A percentile compares a stretch with the other conserved stretches of the same genome.
These are phyloP conservation scores for Cupressus sempervirens DNA, from an alignment of 75 land plant genomes.

Conservation along the genomic window DNA sequence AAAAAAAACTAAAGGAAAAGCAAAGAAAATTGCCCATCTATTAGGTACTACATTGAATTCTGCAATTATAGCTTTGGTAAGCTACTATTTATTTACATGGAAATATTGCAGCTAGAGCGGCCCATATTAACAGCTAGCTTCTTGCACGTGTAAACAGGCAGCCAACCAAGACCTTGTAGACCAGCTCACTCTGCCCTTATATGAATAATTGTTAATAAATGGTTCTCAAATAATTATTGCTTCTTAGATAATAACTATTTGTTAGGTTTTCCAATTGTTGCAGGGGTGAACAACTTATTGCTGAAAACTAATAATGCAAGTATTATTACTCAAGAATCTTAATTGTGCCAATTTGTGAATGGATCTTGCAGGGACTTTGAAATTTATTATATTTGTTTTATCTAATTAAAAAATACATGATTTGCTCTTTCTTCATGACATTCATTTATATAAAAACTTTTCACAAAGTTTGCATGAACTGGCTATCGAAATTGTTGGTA, in stretches of 20 bases:
- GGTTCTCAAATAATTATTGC: background rate
- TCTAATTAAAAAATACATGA: background rate
- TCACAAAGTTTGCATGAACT: background rate
- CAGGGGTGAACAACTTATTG: background rate
- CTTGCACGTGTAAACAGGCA: background rate
- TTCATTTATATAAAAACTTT: background rate
- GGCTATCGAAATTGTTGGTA: background rate
- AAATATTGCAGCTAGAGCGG: background rate
- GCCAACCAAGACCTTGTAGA: background rate
- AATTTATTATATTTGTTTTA: background rate
- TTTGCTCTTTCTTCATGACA: background rate
- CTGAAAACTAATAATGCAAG: background rate
- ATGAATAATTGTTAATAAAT: background rate
- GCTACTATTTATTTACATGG: background rate
- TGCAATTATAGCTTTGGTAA: background rate
- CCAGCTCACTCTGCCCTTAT: background rate
- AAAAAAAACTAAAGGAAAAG: background rate
- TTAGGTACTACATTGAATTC: background rate
- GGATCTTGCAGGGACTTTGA: background rate
- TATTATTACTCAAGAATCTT: background rate
- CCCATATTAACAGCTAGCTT: background rate
- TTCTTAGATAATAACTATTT: background rate
- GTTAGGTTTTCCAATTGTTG: background rate
- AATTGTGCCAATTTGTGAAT: background rate
- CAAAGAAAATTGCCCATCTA: background rate